These are phyloP conservation scores for Penicillium salamii DNA, from an alignment of 495 filamentous ascomycete genomes.

Conservation along the genomic window DNA sequence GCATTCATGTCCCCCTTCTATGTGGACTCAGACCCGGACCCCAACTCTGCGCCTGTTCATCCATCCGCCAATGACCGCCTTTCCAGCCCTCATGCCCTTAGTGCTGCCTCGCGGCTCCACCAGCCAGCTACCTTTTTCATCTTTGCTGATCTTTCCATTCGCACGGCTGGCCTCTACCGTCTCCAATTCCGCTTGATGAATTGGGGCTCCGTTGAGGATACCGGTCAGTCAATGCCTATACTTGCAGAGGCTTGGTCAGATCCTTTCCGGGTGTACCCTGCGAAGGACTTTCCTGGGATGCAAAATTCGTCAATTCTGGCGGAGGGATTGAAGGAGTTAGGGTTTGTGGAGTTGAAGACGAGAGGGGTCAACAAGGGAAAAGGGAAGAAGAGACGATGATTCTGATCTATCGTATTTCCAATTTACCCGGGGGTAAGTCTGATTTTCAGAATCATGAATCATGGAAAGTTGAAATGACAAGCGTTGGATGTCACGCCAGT, in stretches of 20 bases:
- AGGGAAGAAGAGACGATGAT: constrained; percentile 29
- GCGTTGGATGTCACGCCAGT: not conserved
- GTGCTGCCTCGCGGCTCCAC: constrained; percentile 18
- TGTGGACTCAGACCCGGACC: constrained; percentile 44
- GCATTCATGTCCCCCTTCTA: constrained; percentile 42
- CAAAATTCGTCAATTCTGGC: constrained; percentile 47
- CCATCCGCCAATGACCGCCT: constrained; percentile 50
- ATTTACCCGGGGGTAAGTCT: no score
- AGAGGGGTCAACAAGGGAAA: constrained; percentile 46
- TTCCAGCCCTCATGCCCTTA: constrained; percentile 5
- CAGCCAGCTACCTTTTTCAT: constrained; percentile 70
- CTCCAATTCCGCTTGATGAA: constrained; percentile 87
- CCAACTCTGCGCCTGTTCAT: constrained; percentile 57
- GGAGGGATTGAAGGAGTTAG: constrained; percentile 41
- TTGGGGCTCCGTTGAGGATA: constrained; percentile 44
- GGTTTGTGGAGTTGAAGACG: constrained; percentile 46
- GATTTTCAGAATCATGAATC: no score
- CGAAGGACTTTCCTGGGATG: constrained; percentile 98
- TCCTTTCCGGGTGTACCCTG: constrained; percentile 82
- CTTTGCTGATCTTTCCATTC: constrained; percentile 90
- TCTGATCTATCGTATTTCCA: no score
- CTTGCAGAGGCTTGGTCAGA: constrained; percentile 69
- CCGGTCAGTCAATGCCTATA: constrained; percentile 60
- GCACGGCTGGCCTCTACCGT: constrained; percentile 78
- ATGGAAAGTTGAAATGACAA: no score